Conservation (phyloP, 306 rosid species). For the Astragalus membranaceus region DNA sequence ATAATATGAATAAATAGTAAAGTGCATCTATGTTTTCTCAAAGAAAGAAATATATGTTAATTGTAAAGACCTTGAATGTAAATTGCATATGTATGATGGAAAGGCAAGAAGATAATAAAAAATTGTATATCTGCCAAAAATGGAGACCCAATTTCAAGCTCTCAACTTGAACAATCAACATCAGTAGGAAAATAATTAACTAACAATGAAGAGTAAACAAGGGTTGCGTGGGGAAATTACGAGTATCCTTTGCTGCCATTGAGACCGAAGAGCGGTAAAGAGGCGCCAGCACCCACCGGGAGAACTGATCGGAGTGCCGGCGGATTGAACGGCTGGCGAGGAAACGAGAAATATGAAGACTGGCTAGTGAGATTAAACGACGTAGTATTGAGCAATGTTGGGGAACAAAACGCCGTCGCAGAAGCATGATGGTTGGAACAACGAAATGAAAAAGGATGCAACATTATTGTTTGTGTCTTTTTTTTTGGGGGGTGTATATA, state of each 20-base stretch:
- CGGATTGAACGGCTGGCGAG: constrained; percentile 8
- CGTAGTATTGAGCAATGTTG: constrained; percentile 5
- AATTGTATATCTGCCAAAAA: not conserved
- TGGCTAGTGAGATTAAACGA: constrained; percentile 14
- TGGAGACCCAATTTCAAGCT: not conserved
- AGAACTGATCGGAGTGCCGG: constrained; percentile 28
- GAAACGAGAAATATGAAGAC: constrained; percentile 14
- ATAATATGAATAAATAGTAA: too few relatives aligned
- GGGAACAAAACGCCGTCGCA: not conserved
- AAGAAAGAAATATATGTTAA: not conserved
- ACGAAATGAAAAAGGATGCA: constrained; percentile 26
- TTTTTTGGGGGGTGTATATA: not conserved
- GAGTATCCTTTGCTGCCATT: constrained; percentile 49
- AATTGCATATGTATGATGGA: not conserved
- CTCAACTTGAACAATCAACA: not conserved
- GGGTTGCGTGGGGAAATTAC: not conserved
- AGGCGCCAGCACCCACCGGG: constrained; percentile 17
- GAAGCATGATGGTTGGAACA: constrained; percentile 1
- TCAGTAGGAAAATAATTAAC: not conserved
- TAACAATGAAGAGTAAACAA: not conserved
- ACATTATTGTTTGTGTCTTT: not conserved
- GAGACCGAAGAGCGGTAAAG: constrained; percentile 27
- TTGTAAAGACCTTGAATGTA: not conserved
- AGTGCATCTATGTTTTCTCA: too few relatives aligned
- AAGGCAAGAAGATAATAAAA: not conserved